These are phyloP conservation scores for Lojkania enalia DNA, from an alignment of 2,329 filamentous ascomycete genomes.

Conservation along the genomic window DNA sequence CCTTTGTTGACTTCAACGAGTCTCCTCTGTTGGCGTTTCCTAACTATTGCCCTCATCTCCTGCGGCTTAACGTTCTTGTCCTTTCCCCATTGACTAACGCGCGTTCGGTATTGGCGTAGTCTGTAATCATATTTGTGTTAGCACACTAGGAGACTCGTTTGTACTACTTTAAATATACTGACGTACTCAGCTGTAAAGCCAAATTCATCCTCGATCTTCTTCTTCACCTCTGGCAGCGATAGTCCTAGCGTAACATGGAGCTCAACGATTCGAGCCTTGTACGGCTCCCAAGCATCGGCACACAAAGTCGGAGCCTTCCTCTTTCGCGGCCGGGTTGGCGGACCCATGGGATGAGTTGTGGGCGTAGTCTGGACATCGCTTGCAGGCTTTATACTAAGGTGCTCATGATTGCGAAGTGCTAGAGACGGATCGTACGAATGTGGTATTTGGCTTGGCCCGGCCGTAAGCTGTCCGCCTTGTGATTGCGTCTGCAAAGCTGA, in stretches of 20 bases:
- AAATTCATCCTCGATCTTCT: constrained; percentile 13
- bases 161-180: background rate
- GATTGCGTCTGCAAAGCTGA: background rate
- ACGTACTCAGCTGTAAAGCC: constrained; percentile 16
- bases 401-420: too few relatives aligned
- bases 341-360: constrained; percentile 13
- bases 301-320: constrained; percentile 23
- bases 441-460: background rate
- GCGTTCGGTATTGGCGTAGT: constrained; percentile 16
- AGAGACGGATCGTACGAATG: background rate
- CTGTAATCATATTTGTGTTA: constrained; percentile 3
- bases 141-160: background rate
- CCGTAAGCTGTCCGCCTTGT: background rate
- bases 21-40: constrained; percentile 17
- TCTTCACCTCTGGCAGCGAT: constrained; percentile 12
- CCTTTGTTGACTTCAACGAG: constrained; percentile 11
- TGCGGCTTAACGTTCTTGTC: constrained; percentile 20
- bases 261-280: constrained; percentile 20
- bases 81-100: constrained; percentile 13
- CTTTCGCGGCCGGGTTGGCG: constrained; percentile 19
- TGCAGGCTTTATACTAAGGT: too few relatives aligned
- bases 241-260: constrained; percentile 14
- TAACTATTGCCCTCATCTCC: constrained; percentile 19
- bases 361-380: constrained; percentile 1
- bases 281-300: constrained; percentile 23